Conservation (phyloP, 2,329 filamentous ascomycete genomes). For the Sphaerulina populicola region DNA sequence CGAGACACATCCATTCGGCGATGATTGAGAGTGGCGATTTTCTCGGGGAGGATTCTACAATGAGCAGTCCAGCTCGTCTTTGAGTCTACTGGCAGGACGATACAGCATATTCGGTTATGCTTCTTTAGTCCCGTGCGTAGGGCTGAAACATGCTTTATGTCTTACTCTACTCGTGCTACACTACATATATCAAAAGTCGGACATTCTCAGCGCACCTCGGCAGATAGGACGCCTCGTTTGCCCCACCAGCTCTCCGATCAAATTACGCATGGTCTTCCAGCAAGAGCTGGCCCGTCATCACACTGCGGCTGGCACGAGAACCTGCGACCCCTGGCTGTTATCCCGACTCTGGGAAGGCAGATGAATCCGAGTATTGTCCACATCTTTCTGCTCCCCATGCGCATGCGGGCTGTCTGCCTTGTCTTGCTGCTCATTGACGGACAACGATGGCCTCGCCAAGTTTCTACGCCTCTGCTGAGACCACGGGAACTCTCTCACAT, state of each 20-base stretch:
- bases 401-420: neutral
- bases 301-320: neutral
- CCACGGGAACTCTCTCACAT: conserved; percentile 28
- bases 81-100: neutral
- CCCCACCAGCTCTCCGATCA: neutral
- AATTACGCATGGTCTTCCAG: too few relatives aligned
- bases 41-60: neutral
- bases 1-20: neutral
- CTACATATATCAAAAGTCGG: too few relatives aligned
- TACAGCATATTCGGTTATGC: too few relatives aligned
- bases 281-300: neutral
- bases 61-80: neutral
- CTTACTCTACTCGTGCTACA: neutral
- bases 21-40: neutral
- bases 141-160: too few relatives aligned
- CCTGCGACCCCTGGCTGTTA: neutral
- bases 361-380: neutral
- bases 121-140: too few relatives aligned
- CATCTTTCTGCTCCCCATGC: neutral
- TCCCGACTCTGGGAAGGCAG: neutral
- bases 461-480: conserved; percentile 3
- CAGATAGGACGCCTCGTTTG: neutral
- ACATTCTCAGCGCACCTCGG: too few relatives aligned
- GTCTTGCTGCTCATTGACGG: neutral
- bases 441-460: neutral